Evolutionary conservation across 2,329 filamentous ascomycete genomes (phyloP), one percentile per base, ranked within the genome.

Genomic region (Rugonectria rugulosa): DNA sequence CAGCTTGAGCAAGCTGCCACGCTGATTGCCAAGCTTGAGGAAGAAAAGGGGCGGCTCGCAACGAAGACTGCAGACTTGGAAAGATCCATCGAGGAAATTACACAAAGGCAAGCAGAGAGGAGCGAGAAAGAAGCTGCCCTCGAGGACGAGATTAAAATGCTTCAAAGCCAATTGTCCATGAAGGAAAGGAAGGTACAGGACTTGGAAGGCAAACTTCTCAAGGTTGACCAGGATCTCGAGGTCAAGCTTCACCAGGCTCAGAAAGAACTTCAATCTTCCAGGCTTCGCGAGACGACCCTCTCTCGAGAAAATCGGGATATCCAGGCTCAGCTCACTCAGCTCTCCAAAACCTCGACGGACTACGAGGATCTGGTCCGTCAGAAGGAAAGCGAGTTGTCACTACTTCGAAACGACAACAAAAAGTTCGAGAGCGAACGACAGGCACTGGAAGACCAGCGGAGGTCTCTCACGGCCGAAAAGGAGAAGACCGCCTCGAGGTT

Each of bases 291-390:
- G 66, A 87, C 88, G 47, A 88, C 92, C 17, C 82, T 97, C 1
- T 73, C 87, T 2, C 86, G 88, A 5, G 94, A 99, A 69, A 96
- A 96, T 64, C 84, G 87, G 11, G 87, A 90, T 38, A 85, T 96
- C 41, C 89, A 96, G 49, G 86, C 92, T 65, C 92, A 97, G 67
- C 87, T 99, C 48, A 84, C 90, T 0, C 88, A 97, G 63, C 79
- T 99, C 15, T 95, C 95, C 0, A 88, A 91, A 43, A 97, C 94
- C 0, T 97, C 94, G 1, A 96, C 92, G 0, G 92, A 93, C 69
- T 98, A 97, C 63, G 95, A 99, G 73, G 94, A 98, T 66, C 84
- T 98, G 37, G 89, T 99, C 20, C 85, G 92, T 20, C 88, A 90
- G 56, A 99, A 98, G 72, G 95, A 99, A 70, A 97, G 93, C 72